Evolutionary conservation across 2,329 filamentous ascomycete species (phyloP), one percentile per base, ranked within the genome.

Genomic region (Fragosphaeria purpurea): DNA sequence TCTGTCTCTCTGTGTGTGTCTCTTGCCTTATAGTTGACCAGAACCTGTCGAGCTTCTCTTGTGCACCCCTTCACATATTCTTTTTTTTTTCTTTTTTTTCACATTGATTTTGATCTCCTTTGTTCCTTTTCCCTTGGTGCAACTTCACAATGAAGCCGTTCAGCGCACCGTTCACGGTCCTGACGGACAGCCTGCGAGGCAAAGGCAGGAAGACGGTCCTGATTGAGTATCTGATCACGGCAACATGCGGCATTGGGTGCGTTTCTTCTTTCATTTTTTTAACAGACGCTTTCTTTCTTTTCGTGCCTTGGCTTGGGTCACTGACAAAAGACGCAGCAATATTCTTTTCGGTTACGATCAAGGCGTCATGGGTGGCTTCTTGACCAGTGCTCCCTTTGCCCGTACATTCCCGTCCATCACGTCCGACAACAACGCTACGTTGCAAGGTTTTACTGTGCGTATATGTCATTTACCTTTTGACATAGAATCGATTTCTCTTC

Each of bases 291-390:
- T 45, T 8, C 33, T 45, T 13, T 45, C 12, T 5, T 13, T n/a
- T 37, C 5, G 11, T 35, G 12, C 7, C 32, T 12, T 48, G 38
- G 46, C 13, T 40, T 32, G 41, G 40, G n/a, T 40, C 45, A n/a
- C 22, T 39, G 37, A 42, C 39, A 32, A 12, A 12, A 38, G 46
- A 31, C 31, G n/a, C 38, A 39, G 38, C 31, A 41, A 41, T 11
- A 38, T 50, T 4, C 44, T 50, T 4, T 53, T 53, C 31, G 51
- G 51, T 9, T 53, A 53, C 56, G 70, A 52, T 32, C 50, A 48
- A 11, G 50, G 50, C 12, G 45, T 74, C 34, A 78, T 78, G 75
- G 70, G 66, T 47, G 74, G 75, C 7, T 74, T 78, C 54, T 76
- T 78, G 53, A 72, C 71, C 30, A 71, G 74, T 4, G 62, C 66